Percentiles rank a stretch among this genome's conserved stretches.
phyloP scores from a whole-genome alignment of 73 alveolate species.

The Tetrahymena elliotti region DNA sequence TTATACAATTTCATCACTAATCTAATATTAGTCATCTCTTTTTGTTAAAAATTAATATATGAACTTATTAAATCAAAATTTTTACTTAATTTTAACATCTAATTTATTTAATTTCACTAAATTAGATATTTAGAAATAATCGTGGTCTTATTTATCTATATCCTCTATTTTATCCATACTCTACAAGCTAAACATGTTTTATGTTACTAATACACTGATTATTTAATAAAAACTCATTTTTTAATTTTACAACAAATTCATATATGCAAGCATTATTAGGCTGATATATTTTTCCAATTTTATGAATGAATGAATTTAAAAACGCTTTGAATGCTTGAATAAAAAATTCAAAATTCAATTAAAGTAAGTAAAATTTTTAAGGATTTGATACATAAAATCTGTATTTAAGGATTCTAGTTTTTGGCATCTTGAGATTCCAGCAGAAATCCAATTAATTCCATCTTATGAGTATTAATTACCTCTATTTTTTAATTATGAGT shows the following conservation, averaged over 20 bases:
- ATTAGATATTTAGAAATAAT: neutral
- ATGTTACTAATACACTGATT: neutral
- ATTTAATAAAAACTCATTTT: too few relatives aligned
- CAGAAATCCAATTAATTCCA: neutral
- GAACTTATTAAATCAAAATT: neutral
- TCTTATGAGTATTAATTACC: neutral
- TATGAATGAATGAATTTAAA: too few relatives aligned
- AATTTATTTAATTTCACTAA: too few relatives aligned
- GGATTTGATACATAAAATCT: neutral
- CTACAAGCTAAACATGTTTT: neutral
- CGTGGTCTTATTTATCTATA: neutral
- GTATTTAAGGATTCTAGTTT: neutral
- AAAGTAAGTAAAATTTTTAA: too few relatives aligned
- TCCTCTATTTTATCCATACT: neutral
- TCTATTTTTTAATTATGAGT: neutral
- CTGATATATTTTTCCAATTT: too few relatives aligned
- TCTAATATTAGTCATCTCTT: neutral
- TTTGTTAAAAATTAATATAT: too few relatives aligned
- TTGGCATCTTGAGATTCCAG: neutral
- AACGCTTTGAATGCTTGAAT: too few relatives aligned
- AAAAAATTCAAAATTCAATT: too few relatives aligned
- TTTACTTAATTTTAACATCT: neutral
- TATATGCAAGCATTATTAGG: too few relatives aligned
- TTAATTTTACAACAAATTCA: too few relatives aligned
- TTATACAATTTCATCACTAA: neutral